phyloP scores from a whole-genome alignment of 805 yeast species.

The Wilhelminamyces savonicus region DNA sequence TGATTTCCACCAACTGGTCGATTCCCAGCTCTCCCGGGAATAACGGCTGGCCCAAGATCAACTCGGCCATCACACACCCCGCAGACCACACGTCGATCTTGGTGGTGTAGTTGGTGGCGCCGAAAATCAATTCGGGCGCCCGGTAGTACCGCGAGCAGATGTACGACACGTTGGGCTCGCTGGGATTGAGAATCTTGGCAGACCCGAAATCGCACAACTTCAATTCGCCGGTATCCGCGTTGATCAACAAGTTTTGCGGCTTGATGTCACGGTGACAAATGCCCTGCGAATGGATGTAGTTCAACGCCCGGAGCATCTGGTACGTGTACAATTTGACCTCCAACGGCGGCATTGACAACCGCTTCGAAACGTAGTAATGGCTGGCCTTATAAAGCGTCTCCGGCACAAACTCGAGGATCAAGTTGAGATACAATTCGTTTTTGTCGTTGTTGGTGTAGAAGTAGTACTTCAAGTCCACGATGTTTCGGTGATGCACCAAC shows the following conservation, averaged over 20 bases:
- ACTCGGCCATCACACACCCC: slow-evolving; percentile 97
- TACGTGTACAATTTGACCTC: slow-evolving; percentile 83
- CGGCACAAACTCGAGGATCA: slow-evolving; percentile 91
- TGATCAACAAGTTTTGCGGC: slow-evolving; percentile 83
- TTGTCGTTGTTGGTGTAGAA: slow-evolving; percentile 74
- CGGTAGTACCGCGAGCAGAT: slow-evolving; percentile 95
- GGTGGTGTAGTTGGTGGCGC: slow-evolving; percentile 93
- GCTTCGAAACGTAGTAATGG: slow-evolving; percentile 70
- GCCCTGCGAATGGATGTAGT: slow-evolving; percentile 71
- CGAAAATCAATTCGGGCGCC: slow-evolving; percentile 96
- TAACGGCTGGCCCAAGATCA: slow-evolving; percentile 89
- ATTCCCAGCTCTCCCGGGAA: slow-evolving; percentile 98
- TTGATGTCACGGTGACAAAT: slow-evolving; percentile 93
- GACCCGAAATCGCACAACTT: slow-evolving; percentile 96
- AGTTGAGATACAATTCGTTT: slow-evolving; percentile 75
- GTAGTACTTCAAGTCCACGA: slow-evolving; percentile 81
- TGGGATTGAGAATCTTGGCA: slow-evolving; percentile 84
- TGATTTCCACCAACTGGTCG: slow-evolving; percentile 94
- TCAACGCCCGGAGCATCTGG: slow-evolving; percentile 69
- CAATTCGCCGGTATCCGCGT: slow-evolving; percentile 77
- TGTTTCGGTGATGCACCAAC: slow-evolving; percentile 74
- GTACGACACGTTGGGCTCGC: slow-evolving; percentile 92
- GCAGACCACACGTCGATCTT: slow-evolving; percentile 97
- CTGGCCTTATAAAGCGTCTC: slow-evolving; percentile 90
- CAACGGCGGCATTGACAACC: slow-evolving; percentile 76